Base-by-base conservation (phyloP, 2,329 filamentous ascomycete genomes). In the Aspergillus ustus region DNA sequence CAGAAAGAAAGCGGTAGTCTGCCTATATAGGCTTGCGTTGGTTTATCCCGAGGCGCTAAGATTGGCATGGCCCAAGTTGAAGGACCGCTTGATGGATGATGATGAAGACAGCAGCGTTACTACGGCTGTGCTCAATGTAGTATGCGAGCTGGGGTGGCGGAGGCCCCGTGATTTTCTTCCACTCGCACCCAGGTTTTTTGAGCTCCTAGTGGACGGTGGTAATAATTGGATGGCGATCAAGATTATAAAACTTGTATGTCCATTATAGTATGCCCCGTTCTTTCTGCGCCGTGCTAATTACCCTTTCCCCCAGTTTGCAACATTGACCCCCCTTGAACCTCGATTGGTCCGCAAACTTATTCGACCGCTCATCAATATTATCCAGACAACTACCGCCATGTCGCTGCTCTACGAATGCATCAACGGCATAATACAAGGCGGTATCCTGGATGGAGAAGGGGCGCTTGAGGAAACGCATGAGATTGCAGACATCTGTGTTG, bases 161-260 rank as follows among this genome's bases (percentile, higher is more conserved):
- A 85, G 95, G 68, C 95, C 95, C 4, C 90, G 94, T 68, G 95
- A 99, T 77, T 98, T 98, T 70, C 82, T 99, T 31, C 92, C 95
- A 15, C 83, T 99, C 31, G 95, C 95, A 0, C 95, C 95, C 8
- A 85, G 95, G 61, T 79, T 99, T 28, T 99, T 98, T 71, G 93
- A 97, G 73, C 84, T 99, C 19, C 82, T 99, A 28, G 93, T 97
- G 13, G 91, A 96, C 63, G 90, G 93, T 59, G 91, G 91, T 43
- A 98, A 99, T 78, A 99, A 99, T 77, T 99, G 95, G 95, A 98
- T 99, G 94, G 93, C 93, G 62, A 99, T 99, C 75, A 99, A 99
- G 76, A 87, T 99, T 65, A 98, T 99, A 76, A 99, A 99, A 79
- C 85, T 99, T 65, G 92, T 94, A 76, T 68, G 86, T 80, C 43